Base-by-base conservation (phyloP, 108 stramenopile genomes). In the Conticribra weissflogii region DNA sequence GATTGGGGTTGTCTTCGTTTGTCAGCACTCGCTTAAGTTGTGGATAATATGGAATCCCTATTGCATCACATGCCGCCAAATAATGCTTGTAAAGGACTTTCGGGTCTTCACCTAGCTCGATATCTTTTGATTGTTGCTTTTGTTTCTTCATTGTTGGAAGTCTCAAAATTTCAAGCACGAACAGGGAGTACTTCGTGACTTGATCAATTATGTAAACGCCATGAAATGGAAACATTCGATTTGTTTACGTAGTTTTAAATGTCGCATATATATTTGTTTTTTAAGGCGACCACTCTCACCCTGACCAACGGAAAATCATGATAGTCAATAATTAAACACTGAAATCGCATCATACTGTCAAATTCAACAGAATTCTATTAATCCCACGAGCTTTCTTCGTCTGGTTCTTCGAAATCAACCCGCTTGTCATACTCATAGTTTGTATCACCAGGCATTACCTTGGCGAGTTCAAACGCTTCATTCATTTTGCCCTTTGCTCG, bases 341-440 rank as follows among this genome's bases (percentile, higher is more conserved):
- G 12, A 12, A 41, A 9, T 41, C 36, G 8, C 12, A 41, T 41
- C 12, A 41, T 12, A 41, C 36, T 41, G 5, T 41, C 36, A 9
- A 5, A 9, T 41, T 41, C 36, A 12, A 4, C 15, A n/a, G 9
- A 8, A 51, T 5, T 14, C 50, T 52, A 3, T 64, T 67, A 80
- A 57, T 84, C 83, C 83, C 83, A 84, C 21, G 50, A 67, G 62
- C 73, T 76, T 16, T 79, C 84, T 70, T 85, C 84, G n/a, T 71
- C 68, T 52, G 63, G 50, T 21, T 33, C 71, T 28, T 67, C 63
- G 66, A 85, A 85, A 18, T 85, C 78, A 23, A 77, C 44, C 8
- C 72, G 30, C 47, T 73, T 78, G 31, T 85, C 84, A 34, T 73
- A 85, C 46, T 68, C 74, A 55, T 65, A 85, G 24, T 56, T 74